Conservation (phyloP, 257 asterid species). For the Solanum habrochaites region DNA sequence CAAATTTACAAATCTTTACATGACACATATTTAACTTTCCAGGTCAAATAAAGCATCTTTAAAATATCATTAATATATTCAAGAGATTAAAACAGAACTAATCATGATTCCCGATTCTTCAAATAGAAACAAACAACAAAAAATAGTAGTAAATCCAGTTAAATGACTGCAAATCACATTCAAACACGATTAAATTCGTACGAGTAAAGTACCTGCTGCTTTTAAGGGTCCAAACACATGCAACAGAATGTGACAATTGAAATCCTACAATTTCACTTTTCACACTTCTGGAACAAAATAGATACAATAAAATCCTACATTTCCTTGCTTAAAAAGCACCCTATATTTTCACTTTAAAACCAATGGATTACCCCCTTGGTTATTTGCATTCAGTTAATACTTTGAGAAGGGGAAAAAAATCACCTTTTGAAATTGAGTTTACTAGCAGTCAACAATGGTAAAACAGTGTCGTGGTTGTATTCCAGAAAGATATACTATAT, state of each 20-base stretch:
- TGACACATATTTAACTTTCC: not conserved
- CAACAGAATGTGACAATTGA: not conserved
- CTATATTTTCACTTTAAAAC: not conserved
- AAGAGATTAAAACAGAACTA: not conserved
- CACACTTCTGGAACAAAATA: not conserved
- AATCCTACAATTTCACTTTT: not conserved
- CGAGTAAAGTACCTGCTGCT: not conserved
- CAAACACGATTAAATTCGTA: not conserved
- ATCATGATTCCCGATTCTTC: not conserved
- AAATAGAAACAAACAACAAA: not conserved
- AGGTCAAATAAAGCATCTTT: not conserved
- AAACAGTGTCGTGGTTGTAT: not conserved
- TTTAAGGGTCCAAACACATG: not conserved
- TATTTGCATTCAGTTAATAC: not conserved
- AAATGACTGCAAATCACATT: not conserved
- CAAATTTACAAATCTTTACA: not conserved
- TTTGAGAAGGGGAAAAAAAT: not conserved
- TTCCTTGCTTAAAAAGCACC: not conserved
- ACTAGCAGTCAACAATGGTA: not conserved
- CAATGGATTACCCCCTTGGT: not conserved
- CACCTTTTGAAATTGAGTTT: not conserved
- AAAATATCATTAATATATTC: not conserved
- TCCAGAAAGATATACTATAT: not conserved
- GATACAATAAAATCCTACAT: not conserved
- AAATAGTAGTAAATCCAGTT: not conserved